Evolutionary conservation across 2,329 filamentous ascomycete species (phyloP).

Genomic region (Leptosphaerulina australis): DNA sequence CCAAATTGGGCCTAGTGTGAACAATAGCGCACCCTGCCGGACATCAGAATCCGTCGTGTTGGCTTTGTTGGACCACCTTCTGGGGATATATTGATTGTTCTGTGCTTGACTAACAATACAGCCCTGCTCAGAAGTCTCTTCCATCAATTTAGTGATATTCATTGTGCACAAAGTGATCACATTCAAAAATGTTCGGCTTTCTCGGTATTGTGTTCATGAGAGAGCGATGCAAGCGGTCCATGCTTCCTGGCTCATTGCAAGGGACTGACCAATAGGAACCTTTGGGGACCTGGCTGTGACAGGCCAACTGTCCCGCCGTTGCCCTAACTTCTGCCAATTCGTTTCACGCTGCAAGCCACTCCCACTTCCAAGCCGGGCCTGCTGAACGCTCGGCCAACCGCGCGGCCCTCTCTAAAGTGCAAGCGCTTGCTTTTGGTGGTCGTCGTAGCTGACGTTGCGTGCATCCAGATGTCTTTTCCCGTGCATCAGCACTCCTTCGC

Average conservation of each 20-base stretch:
- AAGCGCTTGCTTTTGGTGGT: constrained; percentile 15
- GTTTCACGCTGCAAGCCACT: constrained; percentile 18
- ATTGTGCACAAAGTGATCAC: constrained; percentile 3
- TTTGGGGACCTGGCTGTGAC: not conserved
- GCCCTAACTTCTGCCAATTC: constrained; percentile 7
- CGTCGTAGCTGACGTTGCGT: constrained; percentile 17
- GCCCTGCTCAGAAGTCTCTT: not conserved
- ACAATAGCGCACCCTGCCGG: constrained; percentile 3
- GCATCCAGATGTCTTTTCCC: constrained; percentile 1
- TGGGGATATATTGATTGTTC: not conserved
- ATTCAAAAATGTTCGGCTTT: not conserved
- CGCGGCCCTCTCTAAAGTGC: constrained; percentile 14
- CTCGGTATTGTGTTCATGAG: constrained; percentile 9
- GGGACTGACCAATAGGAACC: too few species aligned
- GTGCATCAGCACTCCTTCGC: constrained; percentile 7
- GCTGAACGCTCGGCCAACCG: constrained; percentile 14
- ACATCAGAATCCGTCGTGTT: not conserved
- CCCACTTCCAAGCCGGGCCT: constrained; percentile 9
- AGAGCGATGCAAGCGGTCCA: constrained; percentile 11
- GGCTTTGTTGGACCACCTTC: constrained; percentile 12
- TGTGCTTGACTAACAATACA: constrained; percentile 5
- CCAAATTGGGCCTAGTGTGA: constrained; percentile 2
- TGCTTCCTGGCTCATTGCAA: constrained; percentile 8
- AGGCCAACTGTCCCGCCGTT: constrained; percentile 1
- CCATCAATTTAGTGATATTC: not conserved